Evolutionary conservation across 2,329 filamentous ascomycete genomes (phyloP).

Genomic region (Raffaelea deltoideospora): DNA sequence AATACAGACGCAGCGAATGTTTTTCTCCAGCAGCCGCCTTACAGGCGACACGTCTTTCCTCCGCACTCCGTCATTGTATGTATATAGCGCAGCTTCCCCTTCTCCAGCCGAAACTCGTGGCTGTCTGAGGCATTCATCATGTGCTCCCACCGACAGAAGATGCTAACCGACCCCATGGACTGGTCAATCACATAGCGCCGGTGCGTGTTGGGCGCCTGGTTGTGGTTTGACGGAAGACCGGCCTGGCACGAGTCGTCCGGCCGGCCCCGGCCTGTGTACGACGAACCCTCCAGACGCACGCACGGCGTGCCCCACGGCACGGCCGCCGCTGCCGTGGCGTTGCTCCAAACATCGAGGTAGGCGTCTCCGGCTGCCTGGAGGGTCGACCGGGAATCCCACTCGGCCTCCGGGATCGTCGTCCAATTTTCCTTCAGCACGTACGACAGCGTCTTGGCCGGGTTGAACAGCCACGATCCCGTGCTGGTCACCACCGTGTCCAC

Average conservation of each 20-base stretch:
- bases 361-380: constrained; percentile 17
- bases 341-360: constrained; percentile 19
- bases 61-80: constrained; percentile 8
- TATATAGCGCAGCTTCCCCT: constrained; percentile 7
- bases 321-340: constrained; percentile 13
- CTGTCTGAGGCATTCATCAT: constrained; percentile 8
- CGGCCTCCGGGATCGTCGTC: constrained; percentile 12
- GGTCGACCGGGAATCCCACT: constrained; percentile 12
- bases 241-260: constrained; percentile 12
- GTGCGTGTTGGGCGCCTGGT: constrained; percentile 11
- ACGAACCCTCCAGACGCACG: constrained; percentile 14
- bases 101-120: constrained; percentile 6
- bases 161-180: constrained; percentile 11
- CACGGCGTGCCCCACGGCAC: constrained; percentile 22
- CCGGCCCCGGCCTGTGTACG: constrained; percentile 10
- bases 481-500: constrained; percentile 18
- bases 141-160: constrained; percentile 10
- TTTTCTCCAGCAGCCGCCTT: background rate
- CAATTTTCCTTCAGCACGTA: constrained; percentile 17
- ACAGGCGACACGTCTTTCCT: constrained; percentile 4
- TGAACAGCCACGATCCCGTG: constrained; percentile 18
- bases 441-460: constrained; percentile 16
- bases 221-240: constrained; percentile 12
- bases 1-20: no score
- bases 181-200: constrained; percentile 15